A percentile compares a stretch with the other conserved stretches of the same genome.
Conservation (phyloP, 805 yeast genomes). For the Wickerhamomyces silvicola region DNA sequence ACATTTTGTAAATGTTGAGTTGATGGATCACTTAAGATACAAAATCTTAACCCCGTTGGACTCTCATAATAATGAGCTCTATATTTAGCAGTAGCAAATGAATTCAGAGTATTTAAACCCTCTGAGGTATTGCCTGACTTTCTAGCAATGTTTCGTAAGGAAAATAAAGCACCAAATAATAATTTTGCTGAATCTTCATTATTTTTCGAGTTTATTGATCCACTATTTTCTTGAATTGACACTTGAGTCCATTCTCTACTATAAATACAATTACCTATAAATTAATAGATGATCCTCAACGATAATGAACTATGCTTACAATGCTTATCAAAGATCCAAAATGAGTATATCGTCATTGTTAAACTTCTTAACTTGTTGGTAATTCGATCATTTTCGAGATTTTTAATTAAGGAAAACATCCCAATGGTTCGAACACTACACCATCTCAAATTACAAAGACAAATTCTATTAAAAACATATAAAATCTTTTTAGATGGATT, state of each 20-base stretch:
- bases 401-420: too few relatives aligned
- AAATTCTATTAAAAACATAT: too few relatives aligned
- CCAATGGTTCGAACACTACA: too few relatives aligned
- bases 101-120: slow-evolving; percentile 32
- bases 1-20: slow-evolving; percentile 50
- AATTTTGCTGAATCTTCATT: slow-evolving; percentile 71
- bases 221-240: slow-evolving; percentile 18
- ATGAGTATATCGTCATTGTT: slow-evolving; percentile 66
- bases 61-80: slow-evolving; percentile 78
- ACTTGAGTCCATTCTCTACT: slow-evolving; percentile 60
- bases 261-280: slow-evolving; percentile 64
- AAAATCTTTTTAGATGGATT: too few relatives aligned
- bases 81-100: slow-evolving; percentile 68
- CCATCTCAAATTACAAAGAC: too few relatives aligned
- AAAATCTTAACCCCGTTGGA: slow-evolving; percentile 70
- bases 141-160: slow-evolving; percentile 70
- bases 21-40: slow-evolving; percentile 60
- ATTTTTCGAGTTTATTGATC: slow-evolving; percentile 45
- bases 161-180: slow-evolving; percentile 78
- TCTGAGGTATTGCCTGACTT: slow-evolving; percentile 35
- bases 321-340: slow-evolving; percentile 89
- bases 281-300: background rate
- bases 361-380: too few relatives aligned
- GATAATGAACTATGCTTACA: slow-evolving; percentile 36
- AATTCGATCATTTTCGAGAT: too few relatives aligned